phyloP scores from a whole-genome alignment of 106 monocot species.

The Dioscorea zingiberensis region DNA sequence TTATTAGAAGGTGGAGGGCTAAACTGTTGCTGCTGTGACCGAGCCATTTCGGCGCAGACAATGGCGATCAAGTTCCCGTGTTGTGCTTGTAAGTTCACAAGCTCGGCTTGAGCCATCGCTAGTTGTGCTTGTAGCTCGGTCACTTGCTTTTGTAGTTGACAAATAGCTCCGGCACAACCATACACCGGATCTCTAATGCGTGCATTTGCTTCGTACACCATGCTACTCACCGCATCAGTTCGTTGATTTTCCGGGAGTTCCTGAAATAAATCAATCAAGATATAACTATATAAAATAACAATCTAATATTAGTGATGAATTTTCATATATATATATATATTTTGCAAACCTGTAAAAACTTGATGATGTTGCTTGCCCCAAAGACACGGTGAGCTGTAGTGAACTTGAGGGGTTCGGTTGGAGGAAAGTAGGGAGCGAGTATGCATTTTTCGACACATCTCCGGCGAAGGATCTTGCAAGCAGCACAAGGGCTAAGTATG shows the following conservation, averaged over 20 bases:
- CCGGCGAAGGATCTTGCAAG: constrained; percentile 20
- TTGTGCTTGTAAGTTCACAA: not conserved
- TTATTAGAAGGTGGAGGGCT: too few relatives aligned
- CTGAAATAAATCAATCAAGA: not conserved
- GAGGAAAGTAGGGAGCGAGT: constrained; percentile 20
- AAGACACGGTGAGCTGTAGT: constrained; percentile 20
- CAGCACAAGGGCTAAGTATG: constrained; percentile 12
- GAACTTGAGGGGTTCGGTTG: constrained; percentile 16
- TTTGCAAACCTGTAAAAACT: constrained; percentile 7
- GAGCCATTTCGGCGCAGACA: not conserved
- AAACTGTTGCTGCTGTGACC: too few relatives aligned
- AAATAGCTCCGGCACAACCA: constrained; percentile 10
- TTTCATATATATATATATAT: not conserved
- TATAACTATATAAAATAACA: not conserved
- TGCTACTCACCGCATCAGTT: constrained; percentile 12
- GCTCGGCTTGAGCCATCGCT: constrained; percentile 8
- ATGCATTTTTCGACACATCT: constrained; percentile 16
- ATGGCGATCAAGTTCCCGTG: not conserved
- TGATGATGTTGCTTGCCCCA: constrained; percentile 24
- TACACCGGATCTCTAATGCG: constrained; percentile 13
- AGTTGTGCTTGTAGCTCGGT: constrained; percentile 10
- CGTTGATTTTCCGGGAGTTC: constrained; percentile 12
- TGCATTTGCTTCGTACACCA: constrained; percentile 15
- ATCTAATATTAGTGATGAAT: not conserved
- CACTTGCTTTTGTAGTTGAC: constrained; percentile 15